Base-by-base conservation (phyloP, 441 rosid species). In the Adansonia madagascariensis region DNA sequence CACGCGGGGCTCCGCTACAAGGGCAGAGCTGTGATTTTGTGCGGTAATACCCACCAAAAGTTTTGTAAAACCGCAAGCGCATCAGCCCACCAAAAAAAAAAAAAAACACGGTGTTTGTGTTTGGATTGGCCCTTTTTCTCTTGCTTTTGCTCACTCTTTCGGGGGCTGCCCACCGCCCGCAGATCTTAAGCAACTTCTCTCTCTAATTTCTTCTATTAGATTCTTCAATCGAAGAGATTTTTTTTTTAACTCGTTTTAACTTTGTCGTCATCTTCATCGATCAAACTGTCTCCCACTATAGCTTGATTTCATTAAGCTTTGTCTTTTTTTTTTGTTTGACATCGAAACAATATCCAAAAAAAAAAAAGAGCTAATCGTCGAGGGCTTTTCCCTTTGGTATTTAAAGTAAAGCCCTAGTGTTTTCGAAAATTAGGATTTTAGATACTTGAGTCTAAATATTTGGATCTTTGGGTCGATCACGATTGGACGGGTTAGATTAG, bases 381-480 rank as follows among this genome's bases (percentile, higher is more conserved):
- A 52, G 64, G n/a, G 8, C 27, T 65, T 55, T 49, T 17, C 10
- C 55, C 46, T 27, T n/a, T 41, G 8, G 11, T 31, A 68, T 17
- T 46, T 27, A 35, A 46, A 53, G 9, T 24, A 53, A 52, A 71
- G 55, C 71, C 71, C 50, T 50, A 12, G 78, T 63, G 35, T 64
- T 17, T 17, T 11, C 3, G 18, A 12, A 47, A 75, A 52, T 50
- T 63, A 75, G 71, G 70, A 71, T 50, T 75, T 50, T 12, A 14
- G 78, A 49, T 31, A 75, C 76, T 12, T 20, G 0, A 12, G 6
- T 24, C 31, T 12, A 17, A 14, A n/a, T 47, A 2, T 12, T 67
- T 56, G 71, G 79, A 75, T 78, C 81, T 71, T 70, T 39, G 65
- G 61, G 20, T 11, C 22, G 72, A 53, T 74, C 78, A 59, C 43